Base-by-base conservation (phyloP, 225 moss, liverwort and hornwort species). In the Pseudisothecium myosuroides region DNA sequence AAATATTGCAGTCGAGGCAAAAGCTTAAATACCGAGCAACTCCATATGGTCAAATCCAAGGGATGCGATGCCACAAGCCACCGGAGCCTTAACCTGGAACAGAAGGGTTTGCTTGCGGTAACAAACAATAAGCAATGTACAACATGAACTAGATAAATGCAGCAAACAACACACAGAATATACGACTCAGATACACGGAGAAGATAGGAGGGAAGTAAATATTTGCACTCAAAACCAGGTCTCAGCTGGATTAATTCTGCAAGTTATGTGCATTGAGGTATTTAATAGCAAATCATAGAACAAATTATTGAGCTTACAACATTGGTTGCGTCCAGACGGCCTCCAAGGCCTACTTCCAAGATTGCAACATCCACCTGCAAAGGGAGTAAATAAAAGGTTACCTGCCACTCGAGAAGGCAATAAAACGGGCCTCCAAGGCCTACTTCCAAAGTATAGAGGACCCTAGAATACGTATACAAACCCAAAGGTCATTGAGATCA, bases 41-140 rank as follows among this genome's bases (percentile, higher is more conserved):
- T 99, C 99, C 96, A 96, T 96, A 89, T 99, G 99, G 91, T 99
- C 99, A 88, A 88, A 99, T 89, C 99, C 99, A 92, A 99, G 95
- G 76, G 99, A 97, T 78, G 99, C 91, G 67, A 99, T 93, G 93
- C 99, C 99, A 93, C 97, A 97, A 87, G 90, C 96, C 89, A 93
- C 99, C 88, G 99, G 97, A 91, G 94, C 91, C 90, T 93, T 94
- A 69, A 97, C 95, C 99, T 99, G 94, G 91, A 93, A 88, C 72
- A 81, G 81, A 88, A 82, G 52, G 56, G 58, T 88, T 91, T 47
- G 63, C 76, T 83, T 91, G 66, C 41, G 85, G 83, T 50, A 88
- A 87, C 23, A 60, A 85, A 56, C 80, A 73, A 60, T 72, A 72
- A 72, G 52, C 80, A 54, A 64, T 20, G 41, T 67, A 82, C 47